phyloP scores from a whole-genome alignment of 768 basidiomycete genomes.

The Serendipita sp. region DNA sequence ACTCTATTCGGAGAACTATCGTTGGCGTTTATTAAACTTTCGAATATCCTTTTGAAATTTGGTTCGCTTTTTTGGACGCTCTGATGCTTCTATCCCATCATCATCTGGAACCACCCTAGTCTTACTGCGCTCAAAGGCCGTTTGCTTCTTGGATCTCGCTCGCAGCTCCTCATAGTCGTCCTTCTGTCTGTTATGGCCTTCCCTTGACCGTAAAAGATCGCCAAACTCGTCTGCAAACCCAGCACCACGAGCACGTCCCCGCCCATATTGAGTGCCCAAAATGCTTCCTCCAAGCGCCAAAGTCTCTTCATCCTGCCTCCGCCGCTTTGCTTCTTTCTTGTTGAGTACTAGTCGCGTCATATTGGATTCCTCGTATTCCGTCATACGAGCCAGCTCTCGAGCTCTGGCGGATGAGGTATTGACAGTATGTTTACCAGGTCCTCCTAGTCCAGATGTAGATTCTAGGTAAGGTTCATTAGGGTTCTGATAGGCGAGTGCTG shows the following conservation, averaged over 20 bases:
- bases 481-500: conserved; percentile 32
- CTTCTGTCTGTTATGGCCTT: conserved; percentile 25
- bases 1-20: background rate
- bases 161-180: conserved; percentile 78
- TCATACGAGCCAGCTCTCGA: conserved; percentile 60
- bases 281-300: conserved; percentile 65
- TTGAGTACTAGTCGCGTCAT: conserved; percentile 81
- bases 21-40: background rate
- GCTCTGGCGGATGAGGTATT: conserved; percentile 51
- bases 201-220: conserved; percentile 54
- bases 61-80: background rate
- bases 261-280: conserved; percentile 15
- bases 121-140: conserved; percentile 33
- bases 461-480: conserved; percentile 52
- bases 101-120: background rate
- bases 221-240: conserved; percentile 75
- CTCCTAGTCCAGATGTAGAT: conserved; percentile 54
- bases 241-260: conserved; percentile 37
- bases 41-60: background rate
- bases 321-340: conserved; percentile 63
- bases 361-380: conserved; percentile 87
- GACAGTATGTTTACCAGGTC: conserved; percentile 19
- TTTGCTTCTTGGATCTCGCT: conserved; percentile 44
- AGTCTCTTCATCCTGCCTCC: conserved; percentile 69
- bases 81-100: background rate